Evolutionary conservation across 1,284 basidiomycete species (phyloP).

Genomic region (Tilletia walkeri): DNA sequence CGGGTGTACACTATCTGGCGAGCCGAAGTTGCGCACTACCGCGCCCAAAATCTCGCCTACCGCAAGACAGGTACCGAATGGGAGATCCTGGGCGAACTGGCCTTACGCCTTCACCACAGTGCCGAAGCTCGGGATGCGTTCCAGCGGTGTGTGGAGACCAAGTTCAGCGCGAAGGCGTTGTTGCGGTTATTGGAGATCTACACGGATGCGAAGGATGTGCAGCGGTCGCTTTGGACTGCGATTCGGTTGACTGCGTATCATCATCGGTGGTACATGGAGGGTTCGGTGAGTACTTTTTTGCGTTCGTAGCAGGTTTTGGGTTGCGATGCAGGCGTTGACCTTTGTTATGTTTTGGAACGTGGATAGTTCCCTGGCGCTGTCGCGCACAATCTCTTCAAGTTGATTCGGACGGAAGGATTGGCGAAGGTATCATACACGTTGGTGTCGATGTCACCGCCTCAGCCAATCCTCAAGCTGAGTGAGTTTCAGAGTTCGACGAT

Average conservation of each 20-base stretch:
- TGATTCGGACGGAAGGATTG: constrained; percentile 89
- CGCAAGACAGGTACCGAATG: constrained; percentile 94
- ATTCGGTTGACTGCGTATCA: constrained; percentile 91
- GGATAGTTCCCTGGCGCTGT: constrained; percentile 82
- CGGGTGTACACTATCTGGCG: constrained; percentile 99
- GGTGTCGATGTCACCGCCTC: constrained; percentile 69
- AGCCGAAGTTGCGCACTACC: constrained; percentile 98
- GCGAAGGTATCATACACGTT: constrained; percentile 91
- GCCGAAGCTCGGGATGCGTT: constrained; percentile 98
- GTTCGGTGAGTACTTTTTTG: constrained; percentile 47
- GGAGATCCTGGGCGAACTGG: constrained; percentile 96
- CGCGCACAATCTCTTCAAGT: constrained; percentile 82
- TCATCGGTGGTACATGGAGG: constrained; percentile 61
- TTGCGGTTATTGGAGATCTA: constrained; percentile 89
- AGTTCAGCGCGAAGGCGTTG: constrained; percentile 90
- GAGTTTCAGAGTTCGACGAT: constrained; percentile 25
- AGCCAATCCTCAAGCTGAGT: constrained; percentile 37
- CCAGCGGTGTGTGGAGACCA: constrained; percentile 80
- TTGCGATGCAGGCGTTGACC: constrained; percentile 12
- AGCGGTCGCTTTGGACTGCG: constrained; percentile 82
- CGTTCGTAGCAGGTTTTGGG: constrained; percentile 2
- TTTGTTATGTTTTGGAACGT: background rate
- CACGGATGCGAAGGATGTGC: constrained; percentile 87
- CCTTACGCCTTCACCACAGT: constrained; percentile 85
- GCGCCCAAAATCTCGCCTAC: constrained; percentile 93